Base-by-base conservation (phyloP, 805 yeast species). In the Sungouiella blattae region DNA sequence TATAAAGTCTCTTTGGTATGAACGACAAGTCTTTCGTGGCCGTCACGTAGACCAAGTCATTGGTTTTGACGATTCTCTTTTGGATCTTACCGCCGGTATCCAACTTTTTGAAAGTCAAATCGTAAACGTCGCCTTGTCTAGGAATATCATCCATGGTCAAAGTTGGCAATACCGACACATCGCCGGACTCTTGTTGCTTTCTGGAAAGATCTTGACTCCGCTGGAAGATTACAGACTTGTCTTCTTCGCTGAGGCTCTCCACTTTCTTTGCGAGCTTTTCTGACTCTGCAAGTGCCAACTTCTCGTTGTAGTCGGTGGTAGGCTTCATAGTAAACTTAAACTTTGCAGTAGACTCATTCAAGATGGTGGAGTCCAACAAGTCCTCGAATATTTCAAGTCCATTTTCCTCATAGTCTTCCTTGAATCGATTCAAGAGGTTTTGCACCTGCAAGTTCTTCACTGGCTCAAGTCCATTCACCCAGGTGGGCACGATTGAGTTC, bases 381-480 rank as follows among this genome's bases (percentile, higher is more conserved):
- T 75, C 72, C 37, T 75, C 70, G 54, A 93, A 83, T 31, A 88
- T 50, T 2, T 53, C 44, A 17, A 66, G 44, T 9, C 85, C 85
- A 20, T 69, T 58, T 3, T 50, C 53, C 3, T 57, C 54, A 52
- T 80, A 79, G 17, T 86, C 88, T 4, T 58, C 55, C 49, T 78
- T 78, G 67, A 93, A 87, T 41, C 67, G 64, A 4, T 53, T 45
- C 25, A 91, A 62, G 15, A 76, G 66, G 8, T 67, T 69, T 45
- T 84, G 83, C 60, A 86, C 83, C 36, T 79, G 78, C 32, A 93
- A 61, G 3, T 73, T 49, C 9, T 77, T 73, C 46, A 91, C 66
- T 2, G 95, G 94, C 58, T 87, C 86, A n/a, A 77, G 73, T 15
- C 76, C 77, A 55, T 87, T 87, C 33, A 84, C 80, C 86, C 96